Percentiles rank a stretch among this genome's conserved stretches.
Conservation (phyloP, 352 stramenopile genomes). For the Globisporangium paroecandrum region DNA sequence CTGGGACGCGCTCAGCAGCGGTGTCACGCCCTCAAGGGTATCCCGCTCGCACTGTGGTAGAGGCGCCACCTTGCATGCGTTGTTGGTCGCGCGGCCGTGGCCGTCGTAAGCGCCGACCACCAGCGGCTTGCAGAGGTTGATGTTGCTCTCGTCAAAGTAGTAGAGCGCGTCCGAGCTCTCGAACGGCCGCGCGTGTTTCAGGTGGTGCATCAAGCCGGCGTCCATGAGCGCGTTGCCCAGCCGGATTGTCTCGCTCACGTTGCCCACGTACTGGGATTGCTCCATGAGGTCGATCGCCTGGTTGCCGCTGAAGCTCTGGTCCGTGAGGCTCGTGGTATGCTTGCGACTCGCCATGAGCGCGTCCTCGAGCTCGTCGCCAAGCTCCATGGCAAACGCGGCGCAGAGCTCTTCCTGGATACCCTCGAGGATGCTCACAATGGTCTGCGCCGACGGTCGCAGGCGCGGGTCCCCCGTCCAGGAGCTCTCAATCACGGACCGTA, state of each 20-base stretch:
- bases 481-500: slow-evolving; percentile 42
- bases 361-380: slow-evolving; percentile 40
- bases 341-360: slow-evolving; percentile 24
- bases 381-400: slow-evolving; percentile 34
- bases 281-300: slow-evolving; percentile 39
- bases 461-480: slow-evolving; percentile 39
- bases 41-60: not conserved
- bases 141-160: slow-evolving; percentile 50
- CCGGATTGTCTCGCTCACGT: slow-evolving; percentile 39
- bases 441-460: slow-evolving; percentile 39
- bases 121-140: slow-evolving; percentile 45
- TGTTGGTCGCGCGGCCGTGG: not conserved
- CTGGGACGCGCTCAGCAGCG: slow-evolving; percentile 18
- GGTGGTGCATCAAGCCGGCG: slow-evolving; percentile 49
- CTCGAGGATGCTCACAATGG: slow-evolving; percentile 42
- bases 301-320: slow-evolving; percentile 38
- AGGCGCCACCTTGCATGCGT: slow-evolving; percentile 1
- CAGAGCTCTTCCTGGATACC: slow-evolving; percentile 45
- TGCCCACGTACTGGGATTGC: slow-evolving; percentile 38
- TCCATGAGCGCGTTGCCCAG: slow-evolving; percentile 69
- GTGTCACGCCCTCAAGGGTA: slow-evolving; percentile 22
- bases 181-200: slow-evolving; percentile 46
- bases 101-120: slow-evolving; percentile 27
- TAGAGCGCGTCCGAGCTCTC: slow-evolving; percentile 36
- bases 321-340: slow-evolving; percentile 8